phyloP scores from a whole-genome alignment of 495 filamentous ascomycete species.

The Neurospora tetraspora region DNA sequence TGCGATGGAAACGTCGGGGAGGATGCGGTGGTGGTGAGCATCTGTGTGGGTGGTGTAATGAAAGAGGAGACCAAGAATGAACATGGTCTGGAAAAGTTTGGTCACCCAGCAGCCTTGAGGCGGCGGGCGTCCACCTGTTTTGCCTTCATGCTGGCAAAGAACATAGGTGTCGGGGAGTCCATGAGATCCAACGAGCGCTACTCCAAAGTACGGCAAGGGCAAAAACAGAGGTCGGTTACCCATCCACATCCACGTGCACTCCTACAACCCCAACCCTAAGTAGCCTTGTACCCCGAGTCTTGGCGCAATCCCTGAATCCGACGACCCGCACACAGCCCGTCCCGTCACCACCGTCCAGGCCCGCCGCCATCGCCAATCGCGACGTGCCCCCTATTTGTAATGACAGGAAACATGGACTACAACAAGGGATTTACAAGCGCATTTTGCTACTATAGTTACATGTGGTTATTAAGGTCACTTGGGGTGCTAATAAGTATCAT shows the following conservation, averaged over 20 bases:
- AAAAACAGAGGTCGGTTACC: neutral
- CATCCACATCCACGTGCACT: neutral
- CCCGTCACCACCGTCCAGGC: neutral
- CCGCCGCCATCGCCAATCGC: neutral
- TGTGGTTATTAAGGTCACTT: neutral
- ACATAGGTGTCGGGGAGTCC: conserved; percentile 19
- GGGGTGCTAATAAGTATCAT: neutral
- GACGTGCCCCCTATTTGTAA: neutral
- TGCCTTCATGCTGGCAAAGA: conserved; percentile 31
- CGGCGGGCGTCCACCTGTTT: conserved; percentile 28
- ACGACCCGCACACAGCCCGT: neutral
- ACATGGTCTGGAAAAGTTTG: conserved; percentile 21
- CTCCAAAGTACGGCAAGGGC: neutral
- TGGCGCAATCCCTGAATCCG: neutral
- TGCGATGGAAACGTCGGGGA: conserved; percentile 7
- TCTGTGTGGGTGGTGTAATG: conserved; percentile 13
- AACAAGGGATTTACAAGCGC: neutral
- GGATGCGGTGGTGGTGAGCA: conserved; percentile 18
- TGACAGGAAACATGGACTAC: neutral
- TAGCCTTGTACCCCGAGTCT: conserved; percentile 11
- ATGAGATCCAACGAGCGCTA: neutral
- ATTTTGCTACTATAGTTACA: neutral
- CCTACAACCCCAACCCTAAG: conserved; percentile 22
- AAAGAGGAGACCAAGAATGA: conserved; percentile 10
- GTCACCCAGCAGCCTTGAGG: conserved; percentile 26